phyloP scores from a whole-genome alignment of 495 filamentous ascomycete genomes.

The Xylaria venustula region DNA sequence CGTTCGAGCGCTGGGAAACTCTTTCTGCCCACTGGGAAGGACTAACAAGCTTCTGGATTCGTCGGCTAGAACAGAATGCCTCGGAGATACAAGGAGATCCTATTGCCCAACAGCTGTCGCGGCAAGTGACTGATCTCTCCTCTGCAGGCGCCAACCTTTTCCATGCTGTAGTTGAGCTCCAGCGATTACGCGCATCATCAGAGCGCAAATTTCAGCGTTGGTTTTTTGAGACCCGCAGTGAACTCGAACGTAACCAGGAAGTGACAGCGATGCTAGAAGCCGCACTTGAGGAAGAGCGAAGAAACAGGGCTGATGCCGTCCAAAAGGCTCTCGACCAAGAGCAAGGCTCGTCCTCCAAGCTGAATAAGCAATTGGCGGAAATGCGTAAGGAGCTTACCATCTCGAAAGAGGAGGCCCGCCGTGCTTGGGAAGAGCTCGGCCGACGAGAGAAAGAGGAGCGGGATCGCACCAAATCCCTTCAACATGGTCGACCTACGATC shows the following conservation, averaged over 20 bases:
- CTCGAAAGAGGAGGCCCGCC: slow-evolving; percentile 91
- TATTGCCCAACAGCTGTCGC: slow-evolving; percentile 79
- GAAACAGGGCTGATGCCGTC: slow-evolving; percentile 62
- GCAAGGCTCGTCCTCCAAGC: slow-evolving; percentile 62
- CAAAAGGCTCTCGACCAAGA: slow-evolving; percentile 63
- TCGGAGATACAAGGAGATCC: slow-evolving; percentile 80
- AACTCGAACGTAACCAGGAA: slow-evolving; percentile 83
- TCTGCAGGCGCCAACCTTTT: slow-evolving; percentile 96
- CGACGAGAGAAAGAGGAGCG: slow-evolving; percentile 92
- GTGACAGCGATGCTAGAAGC: slow-evolving; percentile 77
- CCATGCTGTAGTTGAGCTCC: slow-evolving; percentile 94
- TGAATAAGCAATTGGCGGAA: slow-evolving; percentile 75
- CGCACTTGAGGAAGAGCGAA: slow-evolving; percentile 69
- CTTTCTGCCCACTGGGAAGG: slow-evolving; percentile 98
- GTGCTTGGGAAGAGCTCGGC: slow-evolving; percentile 96
- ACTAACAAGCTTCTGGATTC: slow-evolving; percentile 95
- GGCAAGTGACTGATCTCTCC: slow-evolving; percentile 92
- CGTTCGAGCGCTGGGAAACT: slow-evolving; percentile 96
- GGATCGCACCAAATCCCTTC: slow-evolving; percentile 80
- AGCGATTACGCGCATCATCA: slow-evolving; percentile 90
- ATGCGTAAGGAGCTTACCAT: slow-evolving; percentile 90
- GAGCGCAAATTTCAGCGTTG: slow-evolving; percentile 98
- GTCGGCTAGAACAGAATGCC: slow-evolving; percentile 82
- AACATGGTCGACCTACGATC: slow-evolving; percentile 82
- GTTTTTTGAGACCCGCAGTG: slow-evolving; percentile 92